A percentile compares a stretch with the other conserved stretches of the same genome.
Conservation (phyloP, 169 alveolate species). For the Plasmodium falciparum region DNA sequence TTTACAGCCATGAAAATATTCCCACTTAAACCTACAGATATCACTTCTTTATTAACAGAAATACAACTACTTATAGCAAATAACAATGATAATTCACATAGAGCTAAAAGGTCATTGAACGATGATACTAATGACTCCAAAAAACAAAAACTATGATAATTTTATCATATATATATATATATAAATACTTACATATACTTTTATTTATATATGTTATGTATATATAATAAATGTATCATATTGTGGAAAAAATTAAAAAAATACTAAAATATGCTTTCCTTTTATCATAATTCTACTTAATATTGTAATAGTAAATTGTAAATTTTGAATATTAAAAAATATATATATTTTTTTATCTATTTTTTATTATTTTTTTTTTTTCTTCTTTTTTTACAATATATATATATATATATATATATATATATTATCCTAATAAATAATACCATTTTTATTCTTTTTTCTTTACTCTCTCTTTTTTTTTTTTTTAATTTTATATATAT, state of each 20-base stretch:
- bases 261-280: no score
- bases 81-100: constrained; percentile 19
- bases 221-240: no score
- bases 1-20: constrained; percentile 71
- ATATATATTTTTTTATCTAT: background rate
- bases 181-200: background rate
- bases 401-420: no score
- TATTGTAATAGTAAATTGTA: no score
- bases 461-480: no score
- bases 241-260: no score
- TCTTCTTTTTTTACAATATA: no score
- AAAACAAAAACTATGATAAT: constrained; percentile 33
- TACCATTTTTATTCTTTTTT: no score
- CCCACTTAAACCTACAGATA: constrained; percentile 67
- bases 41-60: constrained; percentile 42
- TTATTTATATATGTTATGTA: no score
- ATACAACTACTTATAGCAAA: constrained; percentile 39
- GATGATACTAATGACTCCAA: constrained; percentile 39
- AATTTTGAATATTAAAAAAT: no score
- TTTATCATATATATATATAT: constrained; percentile 5
- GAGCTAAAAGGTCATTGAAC: constrained; percentile 43
- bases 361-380: background rate
- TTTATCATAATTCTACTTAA: background rate
- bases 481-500: no score
- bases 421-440: no score